phyloP scores from a whole-genome alignment of 768 basidiomycete species.

The Collybia sordida region DNA sequence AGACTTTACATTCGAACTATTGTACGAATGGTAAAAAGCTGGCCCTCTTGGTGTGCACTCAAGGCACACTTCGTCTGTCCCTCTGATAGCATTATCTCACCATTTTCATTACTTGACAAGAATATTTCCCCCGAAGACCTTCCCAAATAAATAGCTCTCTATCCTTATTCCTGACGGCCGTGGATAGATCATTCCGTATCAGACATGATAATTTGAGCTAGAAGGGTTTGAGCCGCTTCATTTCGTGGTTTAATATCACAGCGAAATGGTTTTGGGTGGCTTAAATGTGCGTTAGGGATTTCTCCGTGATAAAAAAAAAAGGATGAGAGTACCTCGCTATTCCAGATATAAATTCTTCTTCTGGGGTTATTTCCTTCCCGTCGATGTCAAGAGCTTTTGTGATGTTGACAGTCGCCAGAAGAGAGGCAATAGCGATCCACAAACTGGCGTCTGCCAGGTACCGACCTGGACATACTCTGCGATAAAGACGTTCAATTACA shows the following conservation, averaged over 20 bases:
- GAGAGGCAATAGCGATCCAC: slow-evolving; percentile 20
- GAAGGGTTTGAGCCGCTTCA: not conserved
- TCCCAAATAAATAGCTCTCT: too few species aligned
- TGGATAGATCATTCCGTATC: too few species aligned
- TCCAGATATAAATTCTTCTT: slow-evolving; percentile 5
- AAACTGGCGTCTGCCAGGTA: slow-evolving; percentile 22
- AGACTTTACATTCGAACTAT: too few species aligned
- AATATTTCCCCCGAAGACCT: too few species aligned
- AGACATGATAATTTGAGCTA: too few species aligned
- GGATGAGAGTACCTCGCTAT: not conserved
- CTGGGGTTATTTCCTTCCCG: slow-evolving; percentile 24
- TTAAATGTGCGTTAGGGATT: not conserved
- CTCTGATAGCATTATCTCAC: too few species aligned
- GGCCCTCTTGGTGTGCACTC: too few species aligned
- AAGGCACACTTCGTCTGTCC: too few species aligned
- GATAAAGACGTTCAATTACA: slow-evolving; percentile 12
- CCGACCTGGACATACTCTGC: slow-evolving; percentile 25
- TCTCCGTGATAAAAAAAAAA: not conserved
- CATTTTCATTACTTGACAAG: too few species aligned
- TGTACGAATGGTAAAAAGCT: too few species aligned
- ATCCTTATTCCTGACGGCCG: too few species aligned
- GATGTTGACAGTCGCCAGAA: slow-evolving; percentile 28
- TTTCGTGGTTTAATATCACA: slow-evolving; percentile 10
- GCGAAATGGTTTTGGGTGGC: slow-evolving; percentile 7
- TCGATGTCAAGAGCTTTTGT: slow-evolving; percentile 19